These are phyloP conservation scores for Fusarium drepaniforme DNA, from an alignment of 2,329 filamentous ascomycete genomes.

Conservation along the genomic window DNA sequence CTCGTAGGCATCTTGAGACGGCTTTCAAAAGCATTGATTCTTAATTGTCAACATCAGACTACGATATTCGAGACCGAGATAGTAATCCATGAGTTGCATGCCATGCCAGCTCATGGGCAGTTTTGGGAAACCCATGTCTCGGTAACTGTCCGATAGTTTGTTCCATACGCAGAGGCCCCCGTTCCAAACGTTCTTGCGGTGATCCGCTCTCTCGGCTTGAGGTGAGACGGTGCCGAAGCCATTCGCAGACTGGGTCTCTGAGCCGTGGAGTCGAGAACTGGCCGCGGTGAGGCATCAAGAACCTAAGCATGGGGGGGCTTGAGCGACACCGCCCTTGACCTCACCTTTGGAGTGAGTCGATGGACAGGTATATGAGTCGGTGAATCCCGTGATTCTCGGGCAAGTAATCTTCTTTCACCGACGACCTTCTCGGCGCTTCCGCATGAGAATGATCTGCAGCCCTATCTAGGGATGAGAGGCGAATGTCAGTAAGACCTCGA, in stretches of 20 bases:
- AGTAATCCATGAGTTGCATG: background rate
- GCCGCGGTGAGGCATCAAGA: constrained; percentile 14
- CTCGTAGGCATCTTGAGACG: background rate
- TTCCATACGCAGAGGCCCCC: background rate
- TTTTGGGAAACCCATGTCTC: constrained; percentile 11
- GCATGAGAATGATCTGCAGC: constrained; percentile 3
- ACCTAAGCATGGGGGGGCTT: background rate
- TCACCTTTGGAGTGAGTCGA: constrained; percentile 15
- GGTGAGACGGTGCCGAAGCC: constrained; percentile 3
- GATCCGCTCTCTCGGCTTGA: background rate
- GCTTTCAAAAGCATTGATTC: background rate
- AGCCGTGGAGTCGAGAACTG: background rate
- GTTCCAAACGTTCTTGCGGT: background rate
- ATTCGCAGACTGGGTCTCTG: background rate
- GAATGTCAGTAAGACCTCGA: background rate
- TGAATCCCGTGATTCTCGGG: constrained; percentile 16
- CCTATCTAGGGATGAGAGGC: background rate
- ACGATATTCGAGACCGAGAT: background rate
- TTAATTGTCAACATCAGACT: background rate
- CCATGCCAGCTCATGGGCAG: background rate
- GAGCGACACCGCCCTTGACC: constrained; percentile 4
- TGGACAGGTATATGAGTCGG: constrained; percentile 14
- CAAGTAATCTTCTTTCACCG: background rate
- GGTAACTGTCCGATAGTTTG: constrained; percentile 8
- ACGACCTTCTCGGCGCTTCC: constrained; percentile 2